Evolutionary conservation across 2,329 filamentous ascomycete species (phyloP).

Genomic region (Pochonia chlamydosporia): DNA sequence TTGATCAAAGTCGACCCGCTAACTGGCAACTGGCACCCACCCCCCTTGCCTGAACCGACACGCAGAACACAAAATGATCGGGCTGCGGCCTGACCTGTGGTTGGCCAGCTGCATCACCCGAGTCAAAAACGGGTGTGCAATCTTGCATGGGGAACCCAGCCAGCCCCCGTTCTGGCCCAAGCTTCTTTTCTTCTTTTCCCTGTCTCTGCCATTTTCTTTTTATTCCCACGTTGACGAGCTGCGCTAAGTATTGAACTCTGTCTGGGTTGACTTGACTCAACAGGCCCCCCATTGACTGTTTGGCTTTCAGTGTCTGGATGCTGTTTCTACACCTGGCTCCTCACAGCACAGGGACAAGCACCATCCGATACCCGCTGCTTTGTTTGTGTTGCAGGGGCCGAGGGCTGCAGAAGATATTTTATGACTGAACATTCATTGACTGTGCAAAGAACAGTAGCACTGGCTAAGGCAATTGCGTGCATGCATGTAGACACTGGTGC

Average conservation of each 20-base stretch:
- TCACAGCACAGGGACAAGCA: no score
- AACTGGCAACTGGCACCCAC: not conserved
- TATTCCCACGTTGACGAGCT: slow-evolving; percentile 1
- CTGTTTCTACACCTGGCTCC: no score
- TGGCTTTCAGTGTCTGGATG: no score
- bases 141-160: slow-evolving; percentile 4
- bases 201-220: not conserved
- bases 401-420: no score
- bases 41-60: not conserved
- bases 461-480: no score
- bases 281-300: not conserved
- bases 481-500: no score
- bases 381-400: no score
- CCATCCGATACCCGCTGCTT: no score
- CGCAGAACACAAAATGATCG: not conserved
- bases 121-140: slow-evolving; percentile 5
- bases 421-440: no score
- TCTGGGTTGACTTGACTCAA: not conserved
- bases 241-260: not conserved
- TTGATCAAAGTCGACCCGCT: not conserved
- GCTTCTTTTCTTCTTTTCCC: slow-evolving; percentile 2
- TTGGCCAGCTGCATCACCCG: slow-evolving; percentile 4
- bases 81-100: not conserved
- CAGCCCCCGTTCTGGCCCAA: not conserved
- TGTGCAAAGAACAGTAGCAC: no score